Base-by-base conservation (phyloP, 495 filamentous ascomycete species). In the Aspergillus carlsbadensis region DNA sequence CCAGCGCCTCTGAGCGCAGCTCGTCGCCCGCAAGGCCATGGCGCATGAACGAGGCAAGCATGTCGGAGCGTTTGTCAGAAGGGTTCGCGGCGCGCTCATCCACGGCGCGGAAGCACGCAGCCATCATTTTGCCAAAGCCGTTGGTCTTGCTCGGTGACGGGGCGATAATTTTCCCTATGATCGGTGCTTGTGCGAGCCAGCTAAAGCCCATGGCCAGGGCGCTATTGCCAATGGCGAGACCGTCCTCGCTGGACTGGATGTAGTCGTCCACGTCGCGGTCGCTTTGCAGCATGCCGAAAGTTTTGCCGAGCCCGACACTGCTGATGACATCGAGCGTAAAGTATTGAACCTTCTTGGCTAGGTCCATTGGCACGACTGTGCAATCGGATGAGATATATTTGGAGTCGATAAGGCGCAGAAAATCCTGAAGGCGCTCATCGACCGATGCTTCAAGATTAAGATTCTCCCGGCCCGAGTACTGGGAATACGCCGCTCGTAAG, bases 381-480 rank as follows among this genome's bases (percentile, higher is more conserved):
- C 10, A 13, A 20, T 17, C 11, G 20, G 42, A 14, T 48, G 53
- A 61, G 14, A 57, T 11, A 48, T 79, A 80, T 53, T 73, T 70
- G 3, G 47, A 22, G n/a, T 63, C 37, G 49, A 76, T 63, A 11
- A 60, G 60, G 15, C 56, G 31, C 31, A 77, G 14, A 7, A 74
- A 55, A 18, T 65, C 58, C 13, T 36, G 39, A n/a, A 77, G 17
- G 37, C 60, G 64, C 17, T 55, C 55, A 51, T 77, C 64, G 24
- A 78, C 61, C 6, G 56, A 52, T 2, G 22, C 29, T 20, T 78
- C 77, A 0, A 78, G 61, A 0, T 54, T 56, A 1, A 48, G 43
- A 43, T 76, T 79, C 18, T 78, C 76, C 53, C 65, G 71, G 31
- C 76, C 74, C 3, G 69, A 64, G 44, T 78, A 79, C 72, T 79